Percentiles rank a stretch among this genome's conserved stretches.
Evolutionary conservation across 2,329 filamentous ascomycete species (phyloP).

Genomic region (Alternaria longipes): DNA sequence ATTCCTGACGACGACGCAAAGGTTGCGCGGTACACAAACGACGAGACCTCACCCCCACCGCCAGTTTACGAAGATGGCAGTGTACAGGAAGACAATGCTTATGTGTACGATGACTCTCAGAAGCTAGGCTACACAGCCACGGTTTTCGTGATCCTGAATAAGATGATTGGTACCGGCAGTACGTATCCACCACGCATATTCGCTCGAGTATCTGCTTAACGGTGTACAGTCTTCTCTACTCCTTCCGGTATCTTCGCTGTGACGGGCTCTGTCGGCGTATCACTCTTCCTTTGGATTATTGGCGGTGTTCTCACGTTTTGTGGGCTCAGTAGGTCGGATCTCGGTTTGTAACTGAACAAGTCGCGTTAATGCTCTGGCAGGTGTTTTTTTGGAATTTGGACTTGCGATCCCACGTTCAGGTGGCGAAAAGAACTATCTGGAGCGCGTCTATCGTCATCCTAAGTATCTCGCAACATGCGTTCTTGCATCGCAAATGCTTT

Average conservation of each 20-base stretch:
- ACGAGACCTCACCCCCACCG: conserved; percentile 22
- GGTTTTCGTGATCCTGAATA: conserved; percentile 48
- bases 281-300: conserved; percentile 64
- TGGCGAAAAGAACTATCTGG: conserved; percentile 73
- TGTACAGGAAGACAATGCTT: conserved; percentile 46
- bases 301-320: conserved; percentile 64
- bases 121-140: conserved; percentile 48
- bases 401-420: conserved; percentile 69
- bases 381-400: conserved; percentile 70
- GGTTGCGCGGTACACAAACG: conserved; percentile 23
- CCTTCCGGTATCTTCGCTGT: conserved; percentile 66
- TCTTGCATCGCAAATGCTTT: conserved; percentile 68
- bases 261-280: conserved; percentile 64
- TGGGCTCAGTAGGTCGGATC: conserved; percentile 53
- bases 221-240: conserved; percentile 60
- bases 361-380: too few relatives aligned
- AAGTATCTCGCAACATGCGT: conserved; percentile 68
- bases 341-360: too few relatives aligned
- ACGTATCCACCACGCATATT: conserved; percentile 11
- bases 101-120: conserved; percentile 43
- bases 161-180: conserved; percentile 44
- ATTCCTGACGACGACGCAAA: conserved; percentile 35
- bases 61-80: conserved; percentile 34
- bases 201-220: conserved; percentile 18
- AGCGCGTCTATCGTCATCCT: conserved; percentile 68